Percentiles rank a stretch among this genome's conserved stretches.
phyloP scores from a whole-genome alignment of 805 yeast genomes.

The Candida stauntonica region DNA sequence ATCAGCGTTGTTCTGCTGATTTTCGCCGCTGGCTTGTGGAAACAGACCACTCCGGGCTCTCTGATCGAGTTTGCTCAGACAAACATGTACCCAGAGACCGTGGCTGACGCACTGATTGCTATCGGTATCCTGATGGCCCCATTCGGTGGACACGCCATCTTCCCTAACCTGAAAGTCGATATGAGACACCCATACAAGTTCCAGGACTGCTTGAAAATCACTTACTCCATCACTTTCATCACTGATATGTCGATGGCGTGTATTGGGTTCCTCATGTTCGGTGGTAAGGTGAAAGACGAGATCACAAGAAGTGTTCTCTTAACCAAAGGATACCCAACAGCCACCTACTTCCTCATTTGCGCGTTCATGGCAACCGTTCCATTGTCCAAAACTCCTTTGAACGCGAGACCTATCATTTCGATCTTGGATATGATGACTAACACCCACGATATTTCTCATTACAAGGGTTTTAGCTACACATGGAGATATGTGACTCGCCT shows the following conservation, averaged over 20 bases:
- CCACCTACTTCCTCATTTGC: constrained; percentile 56
- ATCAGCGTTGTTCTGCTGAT: constrained; percentile 57
- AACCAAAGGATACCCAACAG: constrained; percentile 63
- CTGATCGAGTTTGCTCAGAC: constrained; percentile 60
- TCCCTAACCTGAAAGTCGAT: constrained; percentile 68
- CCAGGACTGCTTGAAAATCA: constrained; percentile 45
- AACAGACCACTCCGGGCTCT: constrained; percentile 68
- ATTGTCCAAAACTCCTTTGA: constrained; percentile 76
- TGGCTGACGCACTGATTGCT: constrained; percentile 49
- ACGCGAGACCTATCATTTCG: constrained; percentile 76
- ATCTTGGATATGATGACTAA: constrained; percentile 54
- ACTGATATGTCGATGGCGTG: constrained; percentile 63
- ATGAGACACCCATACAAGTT: constrained; percentile 65
- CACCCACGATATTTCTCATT: constrained; percentile 23
- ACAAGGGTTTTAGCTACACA: constrained; percentile 18
- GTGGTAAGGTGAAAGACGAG: constrained; percentile 62
- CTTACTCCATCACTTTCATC: constrained; percentile 56
- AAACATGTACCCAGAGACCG: constrained; percentile 56
- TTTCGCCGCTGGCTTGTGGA: constrained; percentile 58
- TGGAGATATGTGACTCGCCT: constrained; percentile 20
- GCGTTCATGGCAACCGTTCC: constrained; percentile 77
- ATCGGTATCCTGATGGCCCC: constrained; percentile 73
- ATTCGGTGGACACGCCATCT: constrained; percentile 82
- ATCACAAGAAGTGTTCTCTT: constrained; percentile 69
- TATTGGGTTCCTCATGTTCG: constrained; percentile 78